Evolutionary conservation across 2,329 filamentous ascomycete species (phyloP).

Genomic region (Talaromyces sp.): DNA sequence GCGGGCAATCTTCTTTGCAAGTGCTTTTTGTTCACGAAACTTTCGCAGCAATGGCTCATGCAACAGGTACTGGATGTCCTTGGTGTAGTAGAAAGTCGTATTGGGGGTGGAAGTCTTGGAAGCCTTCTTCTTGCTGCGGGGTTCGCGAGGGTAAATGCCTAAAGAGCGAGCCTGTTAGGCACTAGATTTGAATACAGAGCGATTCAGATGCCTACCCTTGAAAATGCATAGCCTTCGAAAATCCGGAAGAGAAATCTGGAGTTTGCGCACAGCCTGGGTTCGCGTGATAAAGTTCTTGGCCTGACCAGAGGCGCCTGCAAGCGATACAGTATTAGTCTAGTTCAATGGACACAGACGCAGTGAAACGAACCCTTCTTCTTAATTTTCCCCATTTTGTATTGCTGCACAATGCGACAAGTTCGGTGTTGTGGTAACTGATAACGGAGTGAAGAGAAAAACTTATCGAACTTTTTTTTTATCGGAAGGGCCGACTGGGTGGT

Average conservation of each 20-base stretch:
- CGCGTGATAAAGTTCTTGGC: slow-evolving; percentile 98
- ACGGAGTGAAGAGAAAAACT: slow-evolving; percentile 29
- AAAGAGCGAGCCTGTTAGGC: background rate
- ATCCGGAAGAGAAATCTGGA: slow-evolving; percentile 94
- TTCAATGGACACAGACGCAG: background rate
- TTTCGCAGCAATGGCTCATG: slow-evolving; percentile 92
- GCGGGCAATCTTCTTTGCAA: slow-evolving; percentile 95
- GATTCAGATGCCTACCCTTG: slow-evolving; percentile 58
- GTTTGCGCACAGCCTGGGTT: slow-evolving; percentile 94
- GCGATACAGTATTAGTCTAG: slow-evolving; percentile 6
- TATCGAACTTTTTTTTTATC: slow-evolving; percentile 21
- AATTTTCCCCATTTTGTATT: slow-evolving; percentile 62
- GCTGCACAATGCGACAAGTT: background rate
- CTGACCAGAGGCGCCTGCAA: slow-evolving; percentile 71
- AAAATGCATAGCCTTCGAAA: slow-evolving; percentile 99
- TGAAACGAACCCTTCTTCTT: slow-evolving; percentile 73
- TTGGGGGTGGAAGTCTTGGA: slow-evolving; percentile 84
- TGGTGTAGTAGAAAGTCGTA: slow-evolving; percentile 88
- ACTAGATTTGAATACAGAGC: background rate
- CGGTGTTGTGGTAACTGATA: slow-evolving; percentile 30
- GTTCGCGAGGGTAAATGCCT: slow-evolving; percentile 95
- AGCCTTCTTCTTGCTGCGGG: slow-evolving; percentile 94
- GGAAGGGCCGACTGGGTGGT: slow-evolving; percentile 24
- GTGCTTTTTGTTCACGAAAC: slow-evolving; percentile 93
- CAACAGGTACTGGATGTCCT: slow-evolving; percentile 96